Conservation (phyloP, 805 yeast species). For the Brettanomyces anomalus region DNA sequence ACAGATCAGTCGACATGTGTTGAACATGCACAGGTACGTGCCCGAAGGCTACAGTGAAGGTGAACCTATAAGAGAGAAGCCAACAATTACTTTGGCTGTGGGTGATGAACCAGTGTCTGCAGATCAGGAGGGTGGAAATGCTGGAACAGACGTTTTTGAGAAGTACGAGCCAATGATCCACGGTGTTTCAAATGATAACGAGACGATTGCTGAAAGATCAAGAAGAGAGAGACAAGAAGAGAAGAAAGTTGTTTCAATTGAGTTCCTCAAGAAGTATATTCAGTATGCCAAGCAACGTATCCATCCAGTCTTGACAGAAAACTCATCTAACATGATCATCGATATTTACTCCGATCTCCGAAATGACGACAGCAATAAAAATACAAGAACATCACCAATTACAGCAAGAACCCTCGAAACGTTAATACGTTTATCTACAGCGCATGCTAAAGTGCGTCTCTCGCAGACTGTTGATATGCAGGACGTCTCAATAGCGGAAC, state of each 20-base stretch:
- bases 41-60: conserved; percentile 90
- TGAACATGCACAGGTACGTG: conserved; percentile 83
- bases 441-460: conserved; percentile 93
- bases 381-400: conserved; percentile 80
- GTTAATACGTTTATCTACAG: conserved; percentile 86
- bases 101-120: conserved; percentile 52
- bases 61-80: conserved; percentile 79
- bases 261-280: conserved; percentile 83
- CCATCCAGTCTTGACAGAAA: conserved; percentile 67
- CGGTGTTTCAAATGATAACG: conserved; percentile 23
- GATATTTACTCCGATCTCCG: conserved; percentile 72
- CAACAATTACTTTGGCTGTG: conserved; percentile 65
- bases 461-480: conserved; percentile 61
- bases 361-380: conserved; percentile 55
- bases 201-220: conserved; percentile 11
- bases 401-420: conserved; percentile 98
- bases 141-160: conserved; percentile 65
- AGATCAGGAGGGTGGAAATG: conserved; percentile 31
- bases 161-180: conserved; percentile 76
- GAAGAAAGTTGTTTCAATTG: conserved; percentile 56
- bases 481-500: conserved; percentile 85
- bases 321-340: conserved; percentile 75
- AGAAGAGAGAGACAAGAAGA: conserved; percentile 18
- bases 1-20: conserved; percentile 84
- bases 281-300: conserved; percentile 90